Conservation (phyloP, 495 filamentous ascomycete genomes). For the Talaromyces trachyspermus region DNA sequence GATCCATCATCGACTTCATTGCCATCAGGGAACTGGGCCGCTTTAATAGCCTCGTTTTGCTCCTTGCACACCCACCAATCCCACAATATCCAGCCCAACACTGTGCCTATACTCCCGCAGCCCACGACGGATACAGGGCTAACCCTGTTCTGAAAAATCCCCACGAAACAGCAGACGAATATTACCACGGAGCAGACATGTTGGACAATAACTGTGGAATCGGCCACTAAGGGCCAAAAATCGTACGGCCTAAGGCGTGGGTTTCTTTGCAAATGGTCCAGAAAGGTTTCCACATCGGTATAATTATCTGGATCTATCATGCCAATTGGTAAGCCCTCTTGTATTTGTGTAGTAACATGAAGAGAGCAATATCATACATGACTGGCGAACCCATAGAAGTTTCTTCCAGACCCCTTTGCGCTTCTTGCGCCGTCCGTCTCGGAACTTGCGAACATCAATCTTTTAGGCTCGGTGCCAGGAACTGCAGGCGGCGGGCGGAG, state of each 20-base stretch:
- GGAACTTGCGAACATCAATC: conserved; percentile 41
- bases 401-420: conserved; percentile 80
- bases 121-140: conserved; percentile 80
- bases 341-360: neutral
- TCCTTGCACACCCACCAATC: conserved; percentile 73
- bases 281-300: conserved; percentile 91
- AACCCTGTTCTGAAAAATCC: conserved; percentile 77
- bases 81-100: conserved; percentile 85
- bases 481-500: conserved; percentile 32
- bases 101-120: conserved; percentile 73
- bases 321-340: neutral
- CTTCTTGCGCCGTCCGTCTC: conserved; percentile 52
- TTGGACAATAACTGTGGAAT: conserved; percentile 94
- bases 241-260: conserved; percentile 91
- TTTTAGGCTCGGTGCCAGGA: conserved; percentile 19
- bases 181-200: conserved; percentile 91
- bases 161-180: conserved; percentile 88
- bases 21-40: conserved; percentile 20
- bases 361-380: conserved; percentile 49
- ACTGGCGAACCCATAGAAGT: conserved; percentile 94
- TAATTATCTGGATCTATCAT: conserved; percentile 89
- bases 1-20: conserved; percentile 39
- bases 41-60: conserved; percentile 39
- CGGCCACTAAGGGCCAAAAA: conserved; percentile 93
- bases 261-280: conserved; percentile 93